Percentiles rank a stretch among this genome's conserved stretches.
Evolutionary conservation across 2,329 filamentous ascomycete species (phyloP).

Genomic region (Trichoderma atroviride): DNA sequence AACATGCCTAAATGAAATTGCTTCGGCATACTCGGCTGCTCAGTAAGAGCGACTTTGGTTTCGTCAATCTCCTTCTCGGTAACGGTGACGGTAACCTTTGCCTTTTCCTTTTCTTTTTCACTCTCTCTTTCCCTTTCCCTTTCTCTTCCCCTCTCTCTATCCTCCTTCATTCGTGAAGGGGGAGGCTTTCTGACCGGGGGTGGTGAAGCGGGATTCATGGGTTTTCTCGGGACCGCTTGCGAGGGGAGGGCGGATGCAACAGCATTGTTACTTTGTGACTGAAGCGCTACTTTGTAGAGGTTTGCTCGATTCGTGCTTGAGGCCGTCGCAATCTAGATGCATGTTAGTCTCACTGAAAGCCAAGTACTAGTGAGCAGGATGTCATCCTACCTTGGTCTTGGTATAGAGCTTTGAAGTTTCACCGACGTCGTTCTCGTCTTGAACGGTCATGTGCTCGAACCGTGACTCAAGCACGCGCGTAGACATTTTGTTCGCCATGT

Average conservation of each 20-base stretch:
- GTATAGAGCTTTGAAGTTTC: slow-evolving; percentile 59
- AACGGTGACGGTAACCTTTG: not conserved
- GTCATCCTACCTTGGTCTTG: slow-evolving; percentile 72
- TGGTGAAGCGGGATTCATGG: slow-evolving; percentile 50
- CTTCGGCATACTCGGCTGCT: slow-evolving; percentile 60
- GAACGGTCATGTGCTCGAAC: slow-evolving; percentile 86
- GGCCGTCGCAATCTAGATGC: slow-evolving; percentile 31
- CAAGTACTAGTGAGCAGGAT: not conserved
- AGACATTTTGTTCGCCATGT: slow-evolving; percentile 56
- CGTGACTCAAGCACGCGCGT: slow-evolving; percentile 79
- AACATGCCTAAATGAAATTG: slow-evolving; percentile 83
- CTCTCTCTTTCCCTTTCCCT: not conserved
- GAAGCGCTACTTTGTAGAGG: slow-evolving; percentile 82
- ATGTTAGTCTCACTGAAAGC: not conserved
- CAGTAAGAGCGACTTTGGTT: slow-evolving; percentile 54
- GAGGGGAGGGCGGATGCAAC: slow-evolving; percentile 67
- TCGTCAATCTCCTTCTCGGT: slow-evolving; percentile 43
- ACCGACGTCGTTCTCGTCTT: slow-evolving; percentile 77
- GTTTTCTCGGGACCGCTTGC: slow-evolving; percentile 62
- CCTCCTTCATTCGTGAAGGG: slow-evolving; percentile 41
- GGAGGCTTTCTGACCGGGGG: slow-evolving; percentile 49
- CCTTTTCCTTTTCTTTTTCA: not conserved
- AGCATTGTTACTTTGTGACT: slow-evolving; percentile 72
- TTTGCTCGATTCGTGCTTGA: slow-evolving; percentile 67
- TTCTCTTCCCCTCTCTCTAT: slow-evolving; percentile 46